These are phyloP conservation scores for Eleusine coracana DNA, from an alignment of 176 grass and related monocot species.

Conservation along the genomic window DNA sequence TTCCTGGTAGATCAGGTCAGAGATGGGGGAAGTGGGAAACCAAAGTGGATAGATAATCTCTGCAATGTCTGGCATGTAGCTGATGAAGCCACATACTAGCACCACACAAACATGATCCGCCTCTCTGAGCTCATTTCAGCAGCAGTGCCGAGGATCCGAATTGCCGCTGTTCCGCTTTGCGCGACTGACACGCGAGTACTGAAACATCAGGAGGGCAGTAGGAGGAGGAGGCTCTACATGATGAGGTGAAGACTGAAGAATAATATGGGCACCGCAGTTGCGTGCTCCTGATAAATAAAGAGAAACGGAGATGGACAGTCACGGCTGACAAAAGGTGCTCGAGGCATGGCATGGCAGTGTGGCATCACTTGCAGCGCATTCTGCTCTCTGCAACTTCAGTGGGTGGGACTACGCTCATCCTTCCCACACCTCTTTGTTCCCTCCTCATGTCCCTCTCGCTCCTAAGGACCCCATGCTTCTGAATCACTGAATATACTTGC, in stretches of 20 bases:
- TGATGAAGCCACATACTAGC: too few species aligned
- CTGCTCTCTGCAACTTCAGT: neutral
- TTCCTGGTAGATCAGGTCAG: too few species aligned
- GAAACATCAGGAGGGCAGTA: neutral
- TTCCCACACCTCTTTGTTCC: neutral
- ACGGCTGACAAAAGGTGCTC: slow-evolving; percentile 17
- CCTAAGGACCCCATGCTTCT: neutral
- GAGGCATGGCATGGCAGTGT: neutral
- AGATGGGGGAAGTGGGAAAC: too few species aligned
- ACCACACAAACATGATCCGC: too few species aligned
- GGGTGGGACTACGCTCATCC: neutral
- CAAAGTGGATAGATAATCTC: too few species aligned
- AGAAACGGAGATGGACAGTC: neutral
- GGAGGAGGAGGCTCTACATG: neutral
- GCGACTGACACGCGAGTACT: neutral
- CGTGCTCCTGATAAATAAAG: neutral
- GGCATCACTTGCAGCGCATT: neutral
- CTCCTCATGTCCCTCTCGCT: neutral
- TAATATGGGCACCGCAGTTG: neutral
- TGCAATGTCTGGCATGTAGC: too few species aligned
- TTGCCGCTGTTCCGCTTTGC: slow-evolving; percentile 11
- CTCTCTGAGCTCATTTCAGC: neutral
- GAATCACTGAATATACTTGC: neutral
- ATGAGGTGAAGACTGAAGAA: neutral
- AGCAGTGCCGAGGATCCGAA: slow-evolving; percentile 15